Conservation (phyloP, 768 basidiomycete species). For the Coprinopsis marcescibilis region DNA sequence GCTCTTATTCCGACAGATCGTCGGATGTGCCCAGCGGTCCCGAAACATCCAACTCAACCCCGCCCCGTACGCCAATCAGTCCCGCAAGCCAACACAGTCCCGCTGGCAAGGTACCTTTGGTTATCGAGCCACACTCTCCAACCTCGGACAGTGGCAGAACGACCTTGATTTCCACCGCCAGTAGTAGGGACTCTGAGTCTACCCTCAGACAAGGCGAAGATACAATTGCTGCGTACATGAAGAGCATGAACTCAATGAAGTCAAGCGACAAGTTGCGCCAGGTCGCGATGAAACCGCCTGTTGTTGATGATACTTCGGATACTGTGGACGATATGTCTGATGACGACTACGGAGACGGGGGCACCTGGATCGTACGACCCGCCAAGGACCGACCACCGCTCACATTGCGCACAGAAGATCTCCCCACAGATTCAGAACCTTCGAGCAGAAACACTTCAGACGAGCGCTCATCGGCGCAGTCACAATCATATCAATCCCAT, state of each 20-base stretch:
- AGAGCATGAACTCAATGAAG: constrained; percentile 6
- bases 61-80: constrained; percentile 61
- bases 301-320: constrained; percentile 6
- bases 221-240: constrained; percentile 17
- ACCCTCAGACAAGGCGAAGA: constrained; percentile 21
- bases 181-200: constrained; percentile 13
- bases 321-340: constrained; percentile 21
- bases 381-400: constrained; percentile 22
- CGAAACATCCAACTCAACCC: constrained; percentile 40
- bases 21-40: constrained; percentile 32
- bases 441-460: constrained; percentile 9
- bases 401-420: constrained; percentile 36
- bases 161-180: constrained; percentile 7
- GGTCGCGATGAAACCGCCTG: constrained; percentile 7
- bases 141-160: constrained; percentile 18
- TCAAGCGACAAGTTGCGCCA: constrained; percentile 11
- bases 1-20: constrained; percentile 29
- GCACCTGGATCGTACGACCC: constrained; percentile 25
- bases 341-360: constrained; percentile 44
- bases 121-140: constrained; percentile 21
- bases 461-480: background rate
- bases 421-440: constrained; percentile 15
- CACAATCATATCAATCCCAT: background rate
- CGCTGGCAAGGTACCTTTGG: constrained; percentile 14
- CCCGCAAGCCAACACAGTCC: constrained; percentile 33